Evolutionary conservation across 1,284 basidiomycete species (phyloP).

Genomic region (Austropuccinia psidii): DNA sequence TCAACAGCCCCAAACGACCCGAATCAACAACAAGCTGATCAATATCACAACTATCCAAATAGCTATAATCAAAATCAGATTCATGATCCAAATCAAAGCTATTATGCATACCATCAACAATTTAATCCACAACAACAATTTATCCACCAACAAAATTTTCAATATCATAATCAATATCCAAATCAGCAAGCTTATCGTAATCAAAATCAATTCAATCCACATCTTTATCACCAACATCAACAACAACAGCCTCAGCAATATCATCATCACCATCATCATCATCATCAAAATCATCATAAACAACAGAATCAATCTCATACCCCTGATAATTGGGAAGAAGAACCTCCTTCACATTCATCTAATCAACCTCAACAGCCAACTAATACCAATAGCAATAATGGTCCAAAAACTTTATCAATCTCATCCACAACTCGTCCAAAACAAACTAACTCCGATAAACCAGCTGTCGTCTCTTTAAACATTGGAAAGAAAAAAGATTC

Average conservation of each 20-base stretch:
- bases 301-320: conserved; percentile 18
- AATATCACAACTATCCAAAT: not conserved
- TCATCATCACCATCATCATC: conserved; percentile 2
- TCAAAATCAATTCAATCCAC: not conserved
- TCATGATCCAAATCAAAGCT: conserved; percentile 15
- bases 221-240: too few relatives aligned
- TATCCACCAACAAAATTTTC: not conserved
- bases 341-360: not conserved
- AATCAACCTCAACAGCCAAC: not conserved
- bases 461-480: conserved; percentile 27
- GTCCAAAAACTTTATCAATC: conserved; percentile 23
- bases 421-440: conserved; percentile 28
- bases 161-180: conserved; percentile 12
- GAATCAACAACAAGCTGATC: not conserved
- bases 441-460: conserved; percentile 29
- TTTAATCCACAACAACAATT: conserved; percentile 14
- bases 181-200: not conserved
- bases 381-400: conserved; percentile 11
- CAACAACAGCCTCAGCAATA: too few relatives aligned
- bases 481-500: conserved; percentile 23
- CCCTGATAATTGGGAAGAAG: conserved; percentile 36
- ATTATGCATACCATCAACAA: conserved; percentile 27
- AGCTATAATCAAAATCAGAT: conserved; percentile 9
- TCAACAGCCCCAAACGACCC: not conserved
- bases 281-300: conserved; percentile 11